Conservation (phyloP, 2,329 filamentous ascomycete genomes). For the Daldinia eschscholtzii region DNA sequence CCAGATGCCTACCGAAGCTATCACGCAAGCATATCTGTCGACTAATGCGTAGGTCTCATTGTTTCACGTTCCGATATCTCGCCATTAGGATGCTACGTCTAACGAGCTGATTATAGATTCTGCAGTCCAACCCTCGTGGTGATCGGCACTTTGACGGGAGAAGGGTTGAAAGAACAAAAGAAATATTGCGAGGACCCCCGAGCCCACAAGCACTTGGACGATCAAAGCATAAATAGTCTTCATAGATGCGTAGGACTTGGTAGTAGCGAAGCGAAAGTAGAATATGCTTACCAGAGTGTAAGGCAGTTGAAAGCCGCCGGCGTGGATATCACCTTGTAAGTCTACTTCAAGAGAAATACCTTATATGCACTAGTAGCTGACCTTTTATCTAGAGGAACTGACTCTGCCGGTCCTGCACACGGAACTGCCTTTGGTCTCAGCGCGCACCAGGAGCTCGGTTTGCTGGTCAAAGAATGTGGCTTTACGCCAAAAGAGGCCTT, state of each 20-base stretch:
- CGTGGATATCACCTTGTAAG: conserved; percentile 34
- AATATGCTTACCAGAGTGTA: conserved; percentile 37
- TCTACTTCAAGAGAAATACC: background rate
- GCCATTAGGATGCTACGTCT: background rate
- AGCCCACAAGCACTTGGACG: conserved; percentile 16
- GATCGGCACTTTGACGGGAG: conserved; percentile 44
- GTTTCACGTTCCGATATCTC: background rate
- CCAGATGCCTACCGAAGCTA: conserved; percentile 42
- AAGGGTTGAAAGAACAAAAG: conserved; percentile 43
- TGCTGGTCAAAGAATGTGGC: conserved; percentile 29
- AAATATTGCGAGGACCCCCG: conserved; percentile 42
- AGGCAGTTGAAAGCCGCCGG: conserved; percentile 35
- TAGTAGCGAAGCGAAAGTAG: conserved; percentile 12
- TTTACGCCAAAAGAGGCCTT: conserved; percentile 39
- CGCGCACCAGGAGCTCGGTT: conserved; percentile 35
- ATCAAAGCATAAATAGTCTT: conserved; percentile 19
- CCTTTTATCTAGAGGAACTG: conserved; percentile 25
- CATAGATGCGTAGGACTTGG: conserved; percentile 29
- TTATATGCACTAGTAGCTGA: background rate
- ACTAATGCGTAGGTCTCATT: conserved; percentile 40
- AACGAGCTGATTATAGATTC: conserved; percentile 13
- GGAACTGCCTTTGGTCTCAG: conserved; percentile 33
- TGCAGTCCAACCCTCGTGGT: conserved; percentile 46
- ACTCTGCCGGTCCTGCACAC: conserved; percentile 29
- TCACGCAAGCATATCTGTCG: conserved; percentile 43